phyloP scores from a whole-genome alignment of 108 stramenopile genomes.

The Stephanodiscus minutulus region DNA sequence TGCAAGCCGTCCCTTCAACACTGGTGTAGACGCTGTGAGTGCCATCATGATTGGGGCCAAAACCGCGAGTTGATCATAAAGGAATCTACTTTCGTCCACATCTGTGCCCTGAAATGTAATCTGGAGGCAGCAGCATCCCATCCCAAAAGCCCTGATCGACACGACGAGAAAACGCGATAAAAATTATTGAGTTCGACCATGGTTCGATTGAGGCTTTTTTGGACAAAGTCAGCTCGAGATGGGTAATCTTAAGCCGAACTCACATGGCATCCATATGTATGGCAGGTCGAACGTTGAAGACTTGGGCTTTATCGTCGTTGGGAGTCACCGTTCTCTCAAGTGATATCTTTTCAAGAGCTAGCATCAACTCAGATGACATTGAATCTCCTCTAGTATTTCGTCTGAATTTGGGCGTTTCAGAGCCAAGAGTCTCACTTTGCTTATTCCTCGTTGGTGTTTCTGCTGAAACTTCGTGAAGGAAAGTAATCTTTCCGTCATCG shows the following conservation, averaged over 20 bases:
- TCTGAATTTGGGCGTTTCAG: conserved; percentile 73
- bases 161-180: neutral
- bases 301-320: conserved; percentile 26
- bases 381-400: conserved; percentile 9
- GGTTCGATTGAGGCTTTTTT: neutral
- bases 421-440: conserved; percentile 74
- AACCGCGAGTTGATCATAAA: conserved; percentile 98
- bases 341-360: conserved; percentile 50
- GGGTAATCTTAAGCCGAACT: conserved; percentile 14
- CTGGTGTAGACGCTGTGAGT: conserved; percentile 94
- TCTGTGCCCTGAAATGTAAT: conserved; percentile 98
- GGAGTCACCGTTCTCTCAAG: conserved; percentile 46
- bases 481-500: conserved; percentile 73
- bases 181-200: neutral
- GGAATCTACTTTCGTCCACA: conserved; percentile 93
- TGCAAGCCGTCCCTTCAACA: conserved; percentile 90
- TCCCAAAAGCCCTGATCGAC: conserved; percentile 85
- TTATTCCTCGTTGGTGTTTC: conserved; percentile 70
- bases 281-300: conserved; percentile 67
- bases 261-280: conserved; percentile 97
- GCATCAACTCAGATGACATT: conserved; percentile 26
- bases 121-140: conserved; percentile 99
- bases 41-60: conserved; percentile 98
- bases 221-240: neutral
- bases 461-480: conserved; percentile 75